These are phyloP conservation scores for Ophiostoma sp. DNA, from an alignment of 2,329 filamentous ascomycete genomes.

Conservation along the genomic window DNA sequence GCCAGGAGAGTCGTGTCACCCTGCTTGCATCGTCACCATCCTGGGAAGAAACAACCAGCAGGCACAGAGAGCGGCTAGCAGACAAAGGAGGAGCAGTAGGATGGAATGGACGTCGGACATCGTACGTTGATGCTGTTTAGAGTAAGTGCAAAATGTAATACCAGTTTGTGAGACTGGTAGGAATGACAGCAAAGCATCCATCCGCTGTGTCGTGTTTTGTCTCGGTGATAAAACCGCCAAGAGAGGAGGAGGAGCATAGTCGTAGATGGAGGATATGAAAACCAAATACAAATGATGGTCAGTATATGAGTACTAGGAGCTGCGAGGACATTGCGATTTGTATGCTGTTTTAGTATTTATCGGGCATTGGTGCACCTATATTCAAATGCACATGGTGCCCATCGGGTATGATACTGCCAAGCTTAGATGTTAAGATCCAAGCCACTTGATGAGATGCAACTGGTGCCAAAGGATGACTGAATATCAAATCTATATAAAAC, in stretches of 20 bases:
- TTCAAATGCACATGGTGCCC: background rate
- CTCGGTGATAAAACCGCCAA: background rate
- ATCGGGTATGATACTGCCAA: background rate
- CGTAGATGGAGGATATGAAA: background rate
- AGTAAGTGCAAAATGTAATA: background rate
- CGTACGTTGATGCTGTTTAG: background rate
- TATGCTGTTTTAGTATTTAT: too few relatives aligned
- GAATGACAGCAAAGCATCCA: background rate
- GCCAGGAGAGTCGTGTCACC: slow-evolving; percentile 4
- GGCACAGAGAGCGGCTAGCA: background rate
- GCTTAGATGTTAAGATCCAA: background rate
- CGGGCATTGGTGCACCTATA: too few relatives aligned
- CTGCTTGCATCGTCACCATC: slow-evolving; percentile 3
- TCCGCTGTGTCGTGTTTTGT: background rate
- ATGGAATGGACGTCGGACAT: background rate
- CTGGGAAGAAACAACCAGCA: background rate
- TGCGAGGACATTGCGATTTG: too few relatives aligned
- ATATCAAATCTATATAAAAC: background rate
- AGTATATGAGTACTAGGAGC: background rate
- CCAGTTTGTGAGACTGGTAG: background rate
- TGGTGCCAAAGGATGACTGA: background rate
- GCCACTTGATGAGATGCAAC: background rate
- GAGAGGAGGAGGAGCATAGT: background rate
- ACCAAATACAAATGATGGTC: background rate
- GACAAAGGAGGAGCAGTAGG: background rate